These are phyloP conservation scores for Sporothrix phasma DNA, from an alignment of 2,329 filamentous ascomycete species.

Conservation along the genomic window DNA sequence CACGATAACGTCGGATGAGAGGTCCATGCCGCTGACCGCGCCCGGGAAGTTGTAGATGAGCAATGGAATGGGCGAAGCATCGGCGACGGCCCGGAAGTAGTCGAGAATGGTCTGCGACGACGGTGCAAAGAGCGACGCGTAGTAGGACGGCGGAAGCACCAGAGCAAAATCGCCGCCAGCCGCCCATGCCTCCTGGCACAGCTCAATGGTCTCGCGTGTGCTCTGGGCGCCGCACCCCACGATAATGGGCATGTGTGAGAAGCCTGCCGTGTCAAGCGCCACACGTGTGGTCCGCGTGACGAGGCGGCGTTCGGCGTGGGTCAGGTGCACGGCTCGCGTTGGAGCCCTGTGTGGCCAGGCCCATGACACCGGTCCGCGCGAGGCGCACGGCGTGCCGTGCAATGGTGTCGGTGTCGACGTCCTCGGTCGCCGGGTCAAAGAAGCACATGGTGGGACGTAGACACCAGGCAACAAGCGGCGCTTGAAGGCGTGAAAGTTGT, in stretches of 20 bases:
- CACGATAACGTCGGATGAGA: slow-evolving; percentile 53
- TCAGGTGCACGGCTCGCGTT: slow-evolving; percentile 76
- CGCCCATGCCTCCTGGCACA: slow-evolving; percentile 58
- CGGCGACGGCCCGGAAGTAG: slow-evolving; percentile 57
- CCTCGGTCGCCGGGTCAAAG: slow-evolving; percentile 55
- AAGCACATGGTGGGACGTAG: slow-evolving; percentile 66
- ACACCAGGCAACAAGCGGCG: slow-evolving; percentile 41
- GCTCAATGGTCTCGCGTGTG: slow-evolving; percentile 59
- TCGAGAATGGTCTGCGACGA: slow-evolving; percentile 50
- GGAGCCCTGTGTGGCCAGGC: slow-evolving; percentile 67
- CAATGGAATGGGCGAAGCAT: slow-evolving; percentile 52
- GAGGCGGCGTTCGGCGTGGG: slow-evolving; percentile 56
- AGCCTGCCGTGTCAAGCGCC: slow-evolving; percentile 58
- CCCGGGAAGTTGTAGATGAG: slow-evolving; percentile 63
- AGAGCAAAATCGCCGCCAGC: slow-evolving; percentile 67
- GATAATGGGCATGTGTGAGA: slow-evolving; percentile 57
- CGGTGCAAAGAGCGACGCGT: slow-evolving; percentile 54
- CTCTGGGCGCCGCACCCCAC: slow-evolving; percentile 68
- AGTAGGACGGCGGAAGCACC: slow-evolving; percentile 68
- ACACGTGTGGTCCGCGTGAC: slow-evolving; percentile 61
- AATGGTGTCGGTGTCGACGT: slow-evolving; percentile 54
- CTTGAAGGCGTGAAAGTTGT: slow-evolving; percentile 16
- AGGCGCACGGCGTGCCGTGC: slow-evolving; percentile 55
- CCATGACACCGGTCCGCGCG: slow-evolving; percentile 62
- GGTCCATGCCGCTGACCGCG: slow-evolving; percentile 52